Evolutionary conservation across 2,329 filamentous ascomycete genomes (phyloP).

Genomic region (Rosellinia necatrix): DNA sequence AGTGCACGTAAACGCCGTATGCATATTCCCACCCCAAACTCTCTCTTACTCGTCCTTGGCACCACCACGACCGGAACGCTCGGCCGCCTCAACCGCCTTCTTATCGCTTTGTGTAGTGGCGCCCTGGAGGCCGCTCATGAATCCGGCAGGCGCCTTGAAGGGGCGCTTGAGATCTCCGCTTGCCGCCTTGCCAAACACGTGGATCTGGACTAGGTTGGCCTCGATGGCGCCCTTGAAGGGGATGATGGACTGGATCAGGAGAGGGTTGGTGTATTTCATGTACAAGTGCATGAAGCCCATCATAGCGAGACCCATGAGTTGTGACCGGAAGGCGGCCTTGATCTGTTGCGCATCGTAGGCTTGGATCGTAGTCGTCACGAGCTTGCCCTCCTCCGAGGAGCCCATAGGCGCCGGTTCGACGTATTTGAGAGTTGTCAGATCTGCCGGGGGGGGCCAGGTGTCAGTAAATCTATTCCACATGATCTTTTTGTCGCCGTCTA

Average conservation of each 20-base stretch:
- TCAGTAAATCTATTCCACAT: slow-evolving; percentile 11
- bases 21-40: background rate
- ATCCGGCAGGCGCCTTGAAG: slow-evolving; percentile 83
- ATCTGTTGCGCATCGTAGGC: slow-evolving; percentile 92
- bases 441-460: slow-evolving; percentile 50
- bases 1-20: background rate
- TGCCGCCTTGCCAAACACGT: slow-evolving; percentile 85
- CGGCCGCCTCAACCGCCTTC: slow-evolving; percentile 80
- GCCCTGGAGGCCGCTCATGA: slow-evolving; percentile 79
- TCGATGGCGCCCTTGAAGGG: slow-evolving; percentile 95
- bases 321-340: slow-evolving; percentile 81
- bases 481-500: background rate
- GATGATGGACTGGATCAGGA: slow-evolving; percentile 98
- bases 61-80: slow-evolving; percentile 74
- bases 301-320: slow-evolving; percentile 96
- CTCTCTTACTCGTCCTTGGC: slow-evolving; percentile 70
- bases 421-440: slow-evolving; percentile 97
- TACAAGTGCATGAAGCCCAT: slow-evolving; percentile 99
- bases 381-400: slow-evolving; percentile 90
- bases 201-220: slow-evolving; percentile 94
- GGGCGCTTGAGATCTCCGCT: slow-evolving; percentile 91
- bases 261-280: slow-evolving; percentile 99
- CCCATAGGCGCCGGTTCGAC: slow-evolving; percentile 95
- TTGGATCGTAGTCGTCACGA: slow-evolving; percentile 94
- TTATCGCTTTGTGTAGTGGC: slow-evolving; percentile 86